A percentile compares a stretch with the other conserved stretches of the same genome.
phyloP scores from a whole-genome alignment of 306 rosid species.

The Acacia crassicarpa region DNA sequence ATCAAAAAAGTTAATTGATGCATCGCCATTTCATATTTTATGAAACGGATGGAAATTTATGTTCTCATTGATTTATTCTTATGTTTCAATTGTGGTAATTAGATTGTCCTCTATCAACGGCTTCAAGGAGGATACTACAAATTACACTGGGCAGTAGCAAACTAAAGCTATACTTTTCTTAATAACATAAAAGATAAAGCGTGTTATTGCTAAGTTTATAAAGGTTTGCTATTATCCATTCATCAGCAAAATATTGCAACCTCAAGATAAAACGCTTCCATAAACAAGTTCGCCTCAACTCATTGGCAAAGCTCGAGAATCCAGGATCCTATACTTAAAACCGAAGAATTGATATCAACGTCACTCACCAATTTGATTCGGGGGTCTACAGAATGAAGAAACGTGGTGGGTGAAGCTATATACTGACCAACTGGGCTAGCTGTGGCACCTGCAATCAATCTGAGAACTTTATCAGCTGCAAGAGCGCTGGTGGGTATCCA shows the following conservation, averaged over 20 bases:
- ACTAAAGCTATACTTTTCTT: not conserved
- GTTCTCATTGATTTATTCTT: not conserved
- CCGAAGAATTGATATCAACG: not conserved
- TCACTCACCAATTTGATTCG: constrained; percentile 77
- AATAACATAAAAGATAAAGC: not conserved
- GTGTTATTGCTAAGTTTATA: not conserved
- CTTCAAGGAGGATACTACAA: not conserved
- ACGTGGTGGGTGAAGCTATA: constrained; percentile 76
- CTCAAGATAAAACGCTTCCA: constrained; percentile 20
- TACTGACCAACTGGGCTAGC: constrained; percentile 92
- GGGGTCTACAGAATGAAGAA: constrained; percentile 89
- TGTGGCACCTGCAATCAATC: constrained; percentile 81
- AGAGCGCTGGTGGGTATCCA: constrained; percentile 66
- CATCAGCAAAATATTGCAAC: not conserved
- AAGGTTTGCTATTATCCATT: not conserved
- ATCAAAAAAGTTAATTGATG: not conserved
- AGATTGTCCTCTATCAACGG: constrained; percentile 2
- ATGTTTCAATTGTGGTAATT: constrained; percentile 11
- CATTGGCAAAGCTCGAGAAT: not conserved
- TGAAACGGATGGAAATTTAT: not conserved
- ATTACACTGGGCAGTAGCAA: constrained; percentile 5
- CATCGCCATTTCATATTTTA: not conserved
- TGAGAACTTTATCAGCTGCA: constrained; percentile 79
- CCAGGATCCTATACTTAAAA: not conserved
- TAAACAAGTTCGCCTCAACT: not conserved